These are phyloP conservation scores for Amaranthus hypochondriacus DNA, from an alignment of 148 eudicot genomes.

Conservation along the genomic window DNA sequence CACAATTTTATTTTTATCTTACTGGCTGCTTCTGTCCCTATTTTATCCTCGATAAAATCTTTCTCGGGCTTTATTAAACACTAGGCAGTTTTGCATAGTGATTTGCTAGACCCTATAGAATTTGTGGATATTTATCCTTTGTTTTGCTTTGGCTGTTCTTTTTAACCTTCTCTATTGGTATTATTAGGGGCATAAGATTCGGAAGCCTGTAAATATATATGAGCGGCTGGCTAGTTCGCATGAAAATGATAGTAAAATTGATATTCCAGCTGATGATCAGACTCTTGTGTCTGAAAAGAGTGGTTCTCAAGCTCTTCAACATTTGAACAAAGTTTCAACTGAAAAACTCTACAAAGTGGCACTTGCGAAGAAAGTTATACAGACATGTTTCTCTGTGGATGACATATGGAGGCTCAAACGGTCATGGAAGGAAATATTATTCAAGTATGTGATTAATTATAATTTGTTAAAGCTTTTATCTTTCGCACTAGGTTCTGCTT, in stretches of 20 bases:
- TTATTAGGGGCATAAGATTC: conserved; percentile 50
- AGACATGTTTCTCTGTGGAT: conserved; percentile 32
- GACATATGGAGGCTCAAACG: conserved; percentile 46
- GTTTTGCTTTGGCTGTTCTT: not conserved
- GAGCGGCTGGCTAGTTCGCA: conserved; percentile 34
- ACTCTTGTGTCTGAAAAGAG: conserved; percentile 30
- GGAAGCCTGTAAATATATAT: conserved; percentile 54
- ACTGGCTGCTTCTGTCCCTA: too few species aligned
- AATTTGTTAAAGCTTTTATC: not conserved
- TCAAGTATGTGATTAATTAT: conserved; percentile 52
- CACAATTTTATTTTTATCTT: too few species aligned
- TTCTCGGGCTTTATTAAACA: too few species aligned
- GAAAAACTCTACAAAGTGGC: conserved; percentile 20
- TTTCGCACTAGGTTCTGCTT: not conserved
- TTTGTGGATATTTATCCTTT: not conserved
- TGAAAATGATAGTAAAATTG: conserved; percentile 29
- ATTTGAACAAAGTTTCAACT: conserved; percentile 26
- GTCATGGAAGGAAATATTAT: conserved; percentile 41
- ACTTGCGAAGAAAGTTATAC: conserved; percentile 34
- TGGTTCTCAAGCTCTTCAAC: conserved; percentile 22
- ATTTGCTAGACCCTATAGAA: not conserved
- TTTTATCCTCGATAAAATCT: too few species aligned
- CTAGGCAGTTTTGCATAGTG: not conserved
- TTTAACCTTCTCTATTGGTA: not conserved
- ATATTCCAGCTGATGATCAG: conserved; percentile 28